These are phyloP conservation scores for Trichophyton simii DNA, from an alignment of 2,329 filamentous ascomycete genomes.

Conservation along the genomic window DNA sequence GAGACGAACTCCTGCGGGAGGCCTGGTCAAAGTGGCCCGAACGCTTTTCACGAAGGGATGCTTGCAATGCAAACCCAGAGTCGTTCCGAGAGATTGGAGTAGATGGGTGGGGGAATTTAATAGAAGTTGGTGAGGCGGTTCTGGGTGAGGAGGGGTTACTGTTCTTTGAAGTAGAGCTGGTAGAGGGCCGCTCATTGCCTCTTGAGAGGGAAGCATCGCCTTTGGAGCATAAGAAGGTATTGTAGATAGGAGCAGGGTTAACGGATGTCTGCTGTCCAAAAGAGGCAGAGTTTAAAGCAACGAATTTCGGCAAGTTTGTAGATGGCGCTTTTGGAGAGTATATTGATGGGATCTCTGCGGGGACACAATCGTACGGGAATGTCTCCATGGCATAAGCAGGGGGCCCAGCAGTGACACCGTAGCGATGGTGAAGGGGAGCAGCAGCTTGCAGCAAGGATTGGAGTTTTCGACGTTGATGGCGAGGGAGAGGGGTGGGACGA, in stretches of 20 bases:
- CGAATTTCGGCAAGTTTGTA: slow-evolving; percentile 71
- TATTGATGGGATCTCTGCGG: slow-evolving; percentile 68
- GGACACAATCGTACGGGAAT: slow-evolving; percentile 80
- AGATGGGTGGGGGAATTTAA: slow-evolving; percentile 62
- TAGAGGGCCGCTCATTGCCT: slow-evolving; percentile 59
- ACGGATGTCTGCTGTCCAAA: slow-evolving; percentile 56
- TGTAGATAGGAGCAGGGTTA: slow-evolving; percentile 60
- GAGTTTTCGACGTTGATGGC: slow-evolving; percentile 81
- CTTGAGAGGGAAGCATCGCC: slow-evolving; percentile 43
- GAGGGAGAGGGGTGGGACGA: slow-evolving; percentile 64
- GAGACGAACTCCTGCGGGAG: slow-evolving; percentile 85
- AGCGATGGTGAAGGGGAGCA: slow-evolving; percentile 81
- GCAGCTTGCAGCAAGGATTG: slow-evolving; percentile 77
- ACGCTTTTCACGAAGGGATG: slow-evolving; percentile 81
- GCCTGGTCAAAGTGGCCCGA: slow-evolving; percentile 79
- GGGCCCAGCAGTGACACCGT: slow-evolving; percentile 73
- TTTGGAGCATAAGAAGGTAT: slow-evolving; percentile 72
- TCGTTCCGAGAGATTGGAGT: slow-evolving; percentile 81
- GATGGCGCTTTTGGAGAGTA: slow-evolving; percentile 60
- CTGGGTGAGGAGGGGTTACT: slow-evolving; percentile 45
- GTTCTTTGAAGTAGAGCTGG: slow-evolving; percentile 45
- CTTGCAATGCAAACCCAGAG: slow-evolving; percentile 75
- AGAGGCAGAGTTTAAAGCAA: slow-evolving; percentile 74
- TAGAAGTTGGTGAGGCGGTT: slow-evolving; percentile 59
- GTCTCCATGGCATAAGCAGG: slow-evolving; percentile 88